These are phyloP conservation scores for Chalara sp. DNA, from an alignment of 2,329 filamentous ascomycete species.

Conservation along the genomic window DNA sequence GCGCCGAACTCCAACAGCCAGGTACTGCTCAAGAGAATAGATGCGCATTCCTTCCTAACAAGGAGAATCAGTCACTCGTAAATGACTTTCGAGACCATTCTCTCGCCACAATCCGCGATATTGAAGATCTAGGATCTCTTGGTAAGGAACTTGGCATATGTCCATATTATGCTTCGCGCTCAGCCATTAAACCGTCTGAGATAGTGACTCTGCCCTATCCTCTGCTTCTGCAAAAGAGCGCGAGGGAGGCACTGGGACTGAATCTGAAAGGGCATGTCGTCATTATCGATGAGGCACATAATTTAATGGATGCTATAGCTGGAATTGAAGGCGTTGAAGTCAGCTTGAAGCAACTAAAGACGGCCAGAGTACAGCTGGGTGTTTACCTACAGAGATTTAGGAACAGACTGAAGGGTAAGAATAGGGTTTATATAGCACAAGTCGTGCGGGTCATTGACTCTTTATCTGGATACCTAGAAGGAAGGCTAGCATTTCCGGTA, in stretches of 20 bases:
- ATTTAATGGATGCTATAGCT: conserved; percentile 90
- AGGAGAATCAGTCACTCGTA: conserved; percentile 64
- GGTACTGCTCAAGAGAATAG: conserved; percentile 53
- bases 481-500: conserved; percentile 42
- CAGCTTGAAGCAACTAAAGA: conserved; percentile 63
- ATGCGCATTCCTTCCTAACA: conserved; percentile 73
- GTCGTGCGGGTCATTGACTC: conserved; percentile 78
- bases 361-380: conserved; percentile 68
- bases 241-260: conserved; percentile 79
- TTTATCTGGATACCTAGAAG: conserved; percentile 61
- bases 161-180: conserved; percentile 91
- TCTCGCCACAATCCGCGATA: conserved; percentile 80
- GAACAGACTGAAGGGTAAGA: conserved; percentile 82
- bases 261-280: conserved; percentile 82
- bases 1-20: conserved; percentile 80
- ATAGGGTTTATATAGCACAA: conserved; percentile 85
- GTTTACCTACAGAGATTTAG: conserved; percentile 83
- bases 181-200: conserved; percentile 76
- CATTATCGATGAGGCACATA: conserved; percentile 97
- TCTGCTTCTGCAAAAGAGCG: conserved; percentile 76
- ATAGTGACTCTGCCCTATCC: conserved; percentile 92
- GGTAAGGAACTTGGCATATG: conserved; percentile 78
- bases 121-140: conserved; percentile 78
- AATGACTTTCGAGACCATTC: conserved; percentile 81
- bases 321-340: conserved; percentile 79